Conservation (phyloP, 2,329 filamentous ascomycete species). For the Uncinocarpus reesii region DNA sequence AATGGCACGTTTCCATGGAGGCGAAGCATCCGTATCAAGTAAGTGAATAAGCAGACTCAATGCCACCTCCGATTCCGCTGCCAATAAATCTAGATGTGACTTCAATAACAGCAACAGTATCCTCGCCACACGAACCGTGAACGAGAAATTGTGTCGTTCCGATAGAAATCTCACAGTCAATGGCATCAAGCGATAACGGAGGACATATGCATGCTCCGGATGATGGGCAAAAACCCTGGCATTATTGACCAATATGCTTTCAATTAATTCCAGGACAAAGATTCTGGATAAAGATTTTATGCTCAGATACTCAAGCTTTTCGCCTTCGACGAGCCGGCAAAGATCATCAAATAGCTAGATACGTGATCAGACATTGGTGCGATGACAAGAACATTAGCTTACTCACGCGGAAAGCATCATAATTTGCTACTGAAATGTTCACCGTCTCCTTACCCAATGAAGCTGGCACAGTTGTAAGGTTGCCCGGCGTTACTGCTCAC, state of each 20-base stretch:
- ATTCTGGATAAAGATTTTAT: slow-evolving; percentile 68
- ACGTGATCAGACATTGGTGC: slow-evolving; percentile 12
- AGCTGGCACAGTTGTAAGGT: slow-evolving; percentile 25
- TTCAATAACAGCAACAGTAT: slow-evolving; percentile 74
- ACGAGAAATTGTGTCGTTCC: slow-evolving; percentile 67
- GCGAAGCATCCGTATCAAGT: slow-evolving; percentile 69
- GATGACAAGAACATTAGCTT: neutral
- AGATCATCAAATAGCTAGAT: slow-evolving; percentile 73
- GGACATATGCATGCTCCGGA: slow-evolving; percentile 66
- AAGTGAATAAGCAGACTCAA: slow-evolving; percentile 73
- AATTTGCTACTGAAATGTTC: slow-evolving; percentile 61
- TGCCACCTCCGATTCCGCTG: slow-evolving; percentile 71
- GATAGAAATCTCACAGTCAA: slow-evolving; percentile 68
- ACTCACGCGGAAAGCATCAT: slow-evolving; percentile 69
- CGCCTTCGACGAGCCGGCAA: slow-evolving; percentile 74
- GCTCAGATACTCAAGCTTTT: slow-evolving; percentile 69
- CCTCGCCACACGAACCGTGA: slow-evolving; percentile 69
- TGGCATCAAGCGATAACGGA: slow-evolving; percentile 70
- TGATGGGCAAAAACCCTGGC: slow-evolving; percentile 67
- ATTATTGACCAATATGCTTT: slow-evolving; percentile 80
- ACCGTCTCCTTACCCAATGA: slow-evolving; percentile 55
- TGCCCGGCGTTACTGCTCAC: neutral
- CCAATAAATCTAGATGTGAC: slow-evolving; percentile 63
- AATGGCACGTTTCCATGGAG: slow-evolving; percentile 74
- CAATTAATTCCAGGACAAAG: slow-evolving; percentile 82